A percentile compares a stretch with the other conserved stretches of the same genome.
phyloP scores from a whole-genome alignment of 345 rosid genomes.

The Viola odorata region DNA sequence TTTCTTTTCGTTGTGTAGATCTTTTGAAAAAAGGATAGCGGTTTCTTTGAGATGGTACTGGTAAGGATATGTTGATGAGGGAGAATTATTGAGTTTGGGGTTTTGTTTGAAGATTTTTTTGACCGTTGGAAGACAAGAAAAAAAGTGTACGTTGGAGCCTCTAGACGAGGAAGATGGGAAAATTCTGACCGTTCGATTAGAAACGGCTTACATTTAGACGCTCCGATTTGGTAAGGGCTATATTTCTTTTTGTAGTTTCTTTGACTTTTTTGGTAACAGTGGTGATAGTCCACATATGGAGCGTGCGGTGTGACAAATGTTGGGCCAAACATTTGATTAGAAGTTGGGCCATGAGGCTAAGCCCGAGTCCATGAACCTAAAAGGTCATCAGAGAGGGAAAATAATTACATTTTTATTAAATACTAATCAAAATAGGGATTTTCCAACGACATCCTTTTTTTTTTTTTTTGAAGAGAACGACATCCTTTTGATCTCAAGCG shows the following conservation, averaged over 20 bases:
- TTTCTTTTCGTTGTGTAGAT: neutral
- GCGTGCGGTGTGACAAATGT: too few relatives aligned
- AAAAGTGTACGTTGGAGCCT: slow-evolving; percentile 50
- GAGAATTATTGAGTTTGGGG: neutral
- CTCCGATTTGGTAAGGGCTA: slow-evolving; percentile 46
- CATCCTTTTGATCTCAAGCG: too few relatives aligned
- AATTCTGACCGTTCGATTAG: slow-evolving; percentile 38
- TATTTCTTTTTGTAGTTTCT: neutral
- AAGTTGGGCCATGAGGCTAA: too few relatives aligned
- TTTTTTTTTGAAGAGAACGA: too few relatives aligned
- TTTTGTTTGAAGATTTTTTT: slow-evolving; percentile 16
- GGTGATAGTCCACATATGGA: neutral
- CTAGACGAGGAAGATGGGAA: slow-evolving; percentile 6
- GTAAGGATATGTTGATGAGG: slow-evolving; percentile 1
- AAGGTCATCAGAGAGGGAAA: too few relatives aligned
- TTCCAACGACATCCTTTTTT: too few relatives aligned
- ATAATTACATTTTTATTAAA: too few relatives aligned
- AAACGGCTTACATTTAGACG: slow-evolving; percentile 43
- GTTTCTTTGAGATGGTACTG: neutral
- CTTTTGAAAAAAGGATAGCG: neutral
- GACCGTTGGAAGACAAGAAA: slow-evolving; percentile 63
- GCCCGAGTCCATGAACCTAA: too few relatives aligned
- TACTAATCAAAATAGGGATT: too few relatives aligned
- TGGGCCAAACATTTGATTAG: too few relatives aligned
- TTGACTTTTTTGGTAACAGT: neutral